phyloP scores from a whole-genome alignment of 2,329 filamentous ascomycete genomes.

The Alternaria tenuissima region DNA sequence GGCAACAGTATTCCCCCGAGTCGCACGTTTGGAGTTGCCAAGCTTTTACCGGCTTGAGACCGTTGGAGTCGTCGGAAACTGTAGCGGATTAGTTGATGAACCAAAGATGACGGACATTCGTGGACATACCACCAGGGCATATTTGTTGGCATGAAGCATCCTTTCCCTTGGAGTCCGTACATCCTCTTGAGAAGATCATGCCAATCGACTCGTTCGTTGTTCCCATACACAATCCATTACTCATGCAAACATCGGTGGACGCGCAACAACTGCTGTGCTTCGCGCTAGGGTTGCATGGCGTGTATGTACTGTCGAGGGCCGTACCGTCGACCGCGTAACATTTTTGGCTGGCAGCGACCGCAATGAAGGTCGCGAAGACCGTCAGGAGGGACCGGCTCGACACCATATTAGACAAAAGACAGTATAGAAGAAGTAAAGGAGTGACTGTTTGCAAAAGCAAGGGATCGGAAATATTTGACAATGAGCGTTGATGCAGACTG shows the following conservation, averaged over 20 bases:
- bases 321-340: constrained; percentile 45
- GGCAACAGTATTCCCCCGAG: constrained; percentile 47
- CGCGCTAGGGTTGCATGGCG: constrained; percentile 40
- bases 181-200: constrained; percentile 46
- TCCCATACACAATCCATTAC: constrained; percentile 47
- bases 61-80: constrained; percentile 22
- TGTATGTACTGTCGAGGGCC: constrained; percentile 38
- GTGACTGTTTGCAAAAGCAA: constrained; percentile 11
- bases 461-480: constrained; percentile 1
- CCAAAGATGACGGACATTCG: not conserved
- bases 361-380: constrained; percentile 21
- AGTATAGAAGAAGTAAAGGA: constrained; percentile 12
- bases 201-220: constrained; percentile 39
- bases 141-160: constrained; percentile 40
- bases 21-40: constrained; percentile 49
- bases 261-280: constrained; percentile 48
- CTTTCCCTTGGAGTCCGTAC: constrained; percentile 45
- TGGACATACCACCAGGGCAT: constrained; percentile 42
- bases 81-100: constrained; percentile 12
- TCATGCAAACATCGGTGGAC: constrained; percentile 44
- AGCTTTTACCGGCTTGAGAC: constrained; percentile 26
- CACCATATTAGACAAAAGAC: constrained; percentile 30
- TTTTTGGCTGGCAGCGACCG: constrained; percentile 29
- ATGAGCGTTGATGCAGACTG: constrained; percentile 7
- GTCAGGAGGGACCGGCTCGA: constrained; percentile 23